Percentiles rank a stretch among this genome's conserved stretches.
Evolutionary conservation across 768 basidiomycete species (phyloP).

Genomic region (Suillus decipiens): DNA sequence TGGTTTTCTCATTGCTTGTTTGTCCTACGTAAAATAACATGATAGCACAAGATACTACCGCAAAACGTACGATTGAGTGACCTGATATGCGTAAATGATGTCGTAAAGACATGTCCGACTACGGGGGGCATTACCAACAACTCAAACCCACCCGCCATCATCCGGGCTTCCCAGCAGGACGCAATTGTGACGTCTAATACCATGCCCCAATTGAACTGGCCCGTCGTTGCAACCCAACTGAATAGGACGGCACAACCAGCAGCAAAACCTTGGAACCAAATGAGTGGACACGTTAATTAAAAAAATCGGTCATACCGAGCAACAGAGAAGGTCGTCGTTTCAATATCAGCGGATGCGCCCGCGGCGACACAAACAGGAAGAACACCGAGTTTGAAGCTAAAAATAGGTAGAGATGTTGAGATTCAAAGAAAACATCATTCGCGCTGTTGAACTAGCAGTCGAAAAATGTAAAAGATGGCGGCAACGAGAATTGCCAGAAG

Average conservation of each 20-base stretch:
- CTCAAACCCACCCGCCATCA: neutral
- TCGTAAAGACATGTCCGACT: neutral
- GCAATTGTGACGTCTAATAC: neutral
- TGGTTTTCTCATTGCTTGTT: too few relatives aligned
- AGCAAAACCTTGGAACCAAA: neutral
- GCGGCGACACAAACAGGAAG: too few relatives aligned
- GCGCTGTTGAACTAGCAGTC: neutral
- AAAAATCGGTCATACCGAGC: too few relatives aligned
- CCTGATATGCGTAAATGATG: neutral
- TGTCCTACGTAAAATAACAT: too few relatives aligned
- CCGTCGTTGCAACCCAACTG: neutral
- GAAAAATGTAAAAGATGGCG: slow-evolving; percentile 1
- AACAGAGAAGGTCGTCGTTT: too few relatives aligned
- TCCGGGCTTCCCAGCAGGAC: neutral
- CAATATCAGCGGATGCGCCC: too few relatives aligned
- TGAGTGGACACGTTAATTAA: too few relatives aligned
- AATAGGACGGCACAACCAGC: neutral
- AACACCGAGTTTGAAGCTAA: too few relatives aligned
- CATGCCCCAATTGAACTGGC: neutral
- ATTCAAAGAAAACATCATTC: neutral
- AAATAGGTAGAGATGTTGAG: too few relatives aligned
- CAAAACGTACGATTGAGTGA: too few relatives aligned
- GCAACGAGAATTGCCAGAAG: neutral
- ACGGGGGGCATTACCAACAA: neutral
- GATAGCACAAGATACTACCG: too few relatives aligned